Base-by-base conservation (phyloP, 352 stramenopile species). In the Globisporangium splendens region DNA sequence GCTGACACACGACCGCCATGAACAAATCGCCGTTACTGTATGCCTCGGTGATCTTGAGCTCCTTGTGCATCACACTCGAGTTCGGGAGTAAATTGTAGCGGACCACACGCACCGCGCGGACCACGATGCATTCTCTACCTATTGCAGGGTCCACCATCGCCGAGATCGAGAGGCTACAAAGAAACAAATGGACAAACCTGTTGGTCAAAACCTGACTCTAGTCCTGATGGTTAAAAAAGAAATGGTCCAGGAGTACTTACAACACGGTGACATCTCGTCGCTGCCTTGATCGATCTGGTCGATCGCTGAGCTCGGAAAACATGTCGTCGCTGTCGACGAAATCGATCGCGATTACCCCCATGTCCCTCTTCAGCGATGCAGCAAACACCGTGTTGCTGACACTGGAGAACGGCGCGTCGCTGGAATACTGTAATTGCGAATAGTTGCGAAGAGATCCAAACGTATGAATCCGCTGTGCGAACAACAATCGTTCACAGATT, bases 21-120 rank as follows among this genome's bases (percentile, higher is more conserved):
- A 79, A 71, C 43, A 86, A 54, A 59, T 86, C 76, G 49, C 76
- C 76, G 50, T 86, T 86, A 54, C 78, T 58, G 62, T 73, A 79
- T 14, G 72, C 54, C 42, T 78, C 33, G 35, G 74, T 66, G 20
- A 72, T 69, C 18, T 62, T 62, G 35, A 86, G 62, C 53, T 86
- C 76, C 21, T 66, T 60, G 58, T 77, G 69, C 59, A 86, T 39
- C 17, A 61, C 53, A 6, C 61, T 56, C 21, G 70, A 77, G 42
- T 73, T 72, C 7, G 76, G 73, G 35, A 63, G 61, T 11, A 82
- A 38, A 39, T 75, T 80, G 66, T 79, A 86, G 8, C 71, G 71
- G 51, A 73, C 73, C 12, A 75, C 73, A 42, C 65, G 67, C 31
- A 86, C 59, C 17, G 70, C 65, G 39, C 77, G 76, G 56, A 86